Evolutionary conservation across 441 rosid genomes (phyloP).

Genomic region (Lepidium campestre): DNA sequence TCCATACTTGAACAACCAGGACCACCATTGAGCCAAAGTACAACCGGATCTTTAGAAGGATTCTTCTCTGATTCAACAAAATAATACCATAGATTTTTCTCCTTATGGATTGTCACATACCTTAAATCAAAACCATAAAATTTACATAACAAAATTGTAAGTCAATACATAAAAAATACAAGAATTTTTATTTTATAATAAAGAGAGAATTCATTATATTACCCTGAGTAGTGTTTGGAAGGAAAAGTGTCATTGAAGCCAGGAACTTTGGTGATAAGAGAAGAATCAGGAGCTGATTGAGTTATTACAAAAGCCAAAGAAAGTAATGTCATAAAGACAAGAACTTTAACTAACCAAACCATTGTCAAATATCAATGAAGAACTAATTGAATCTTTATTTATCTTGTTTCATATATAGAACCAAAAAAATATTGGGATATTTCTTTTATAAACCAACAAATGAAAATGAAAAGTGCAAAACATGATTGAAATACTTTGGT

Average conservation of each 20-base stretch:
- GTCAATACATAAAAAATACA: background rate
- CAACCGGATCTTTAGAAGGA: slow-evolving; percentile 49
- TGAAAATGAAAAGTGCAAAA: background rate
- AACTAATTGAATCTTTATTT: background rate
- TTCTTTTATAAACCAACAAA: background rate
- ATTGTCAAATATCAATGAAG: background rate
- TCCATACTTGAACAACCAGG: slow-evolving; percentile 73
- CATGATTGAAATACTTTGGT: too few species aligned
- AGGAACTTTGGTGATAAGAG: slow-evolving; percentile 59
- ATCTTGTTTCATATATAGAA: background rate
- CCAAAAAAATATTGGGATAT: background rate
- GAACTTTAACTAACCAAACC: background rate
- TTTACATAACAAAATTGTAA: background rate
- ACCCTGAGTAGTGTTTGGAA: slow-evolving; percentile 92
- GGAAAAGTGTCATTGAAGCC: slow-evolving; percentile 62
- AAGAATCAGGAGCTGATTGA: slow-evolving; percentile 53
- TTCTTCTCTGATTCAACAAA: slow-evolving; percentile 48
- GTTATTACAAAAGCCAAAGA: slow-evolving; percentile 10
- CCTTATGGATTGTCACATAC: slow-evolving; percentile 62
- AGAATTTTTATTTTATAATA: background rate
- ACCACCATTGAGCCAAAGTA: slow-evolving; percentile 78
- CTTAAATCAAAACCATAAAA: slow-evolving; percentile 28
- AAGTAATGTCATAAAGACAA: slow-evolving; percentile 7
- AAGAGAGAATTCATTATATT: background rate
- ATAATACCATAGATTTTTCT: slow-evolving; percentile 52